A percentile compares a stretch with the other conserved stretches of the same genome.
These are phyloP conservation scores for Talaromyces sp. DNA, from an alignment of 2,329 filamentous ascomycete genomes.

Conservation along the genomic window DNA sequence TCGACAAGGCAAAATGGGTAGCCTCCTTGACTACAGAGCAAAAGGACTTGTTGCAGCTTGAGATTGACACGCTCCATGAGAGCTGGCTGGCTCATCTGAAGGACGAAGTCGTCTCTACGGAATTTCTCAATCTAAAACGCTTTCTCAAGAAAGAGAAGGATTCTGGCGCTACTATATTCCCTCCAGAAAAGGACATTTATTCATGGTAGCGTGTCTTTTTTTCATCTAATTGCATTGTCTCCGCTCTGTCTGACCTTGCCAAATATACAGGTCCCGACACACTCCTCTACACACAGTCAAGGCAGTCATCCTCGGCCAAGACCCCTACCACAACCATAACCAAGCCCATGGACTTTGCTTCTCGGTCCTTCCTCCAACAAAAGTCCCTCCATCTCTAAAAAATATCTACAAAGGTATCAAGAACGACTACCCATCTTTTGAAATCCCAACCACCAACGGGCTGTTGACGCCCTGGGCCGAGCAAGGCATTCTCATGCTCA, in stretches of 20 bases:
- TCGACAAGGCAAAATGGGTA: constrained; percentile 91
- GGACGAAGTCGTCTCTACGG: constrained; percentile 71
- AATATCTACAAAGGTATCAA: constrained; percentile 91
- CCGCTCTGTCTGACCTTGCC: constrained; percentile 17
- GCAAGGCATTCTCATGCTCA: constrained; percentile 85
- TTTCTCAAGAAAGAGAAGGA: constrained; percentile 77
- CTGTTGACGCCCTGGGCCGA: constrained; percentile 92
- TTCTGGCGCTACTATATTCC: constrained; percentile 74
- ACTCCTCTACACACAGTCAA: constrained; percentile 86
- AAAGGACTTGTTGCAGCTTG: constrained; percentile 72
- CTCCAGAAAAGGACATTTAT: constrained; percentile 83
- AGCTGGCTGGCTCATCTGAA: constrained; percentile 88
- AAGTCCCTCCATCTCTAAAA: constrained; percentile 79
- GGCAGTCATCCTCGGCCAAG: constrained; percentile 89
- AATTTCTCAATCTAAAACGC: constrained; percentile 82
- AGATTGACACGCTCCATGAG: constrained; percentile 87
- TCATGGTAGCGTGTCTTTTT: constrained; percentile 63
- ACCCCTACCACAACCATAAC: constrained; percentile 93
- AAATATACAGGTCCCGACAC: constrained; percentile 70
- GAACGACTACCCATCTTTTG: constrained; percentile 81
- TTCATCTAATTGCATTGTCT: background rate
- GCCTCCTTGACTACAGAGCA: constrained; percentile 73
- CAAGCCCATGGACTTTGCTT: constrained; percentile 97
- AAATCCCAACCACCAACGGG: constrained; percentile 66
- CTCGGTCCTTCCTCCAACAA: constrained; percentile 83